Conservation (phyloP, 768 basidiomycete species). For the Tulasnella calospora region DNA sequence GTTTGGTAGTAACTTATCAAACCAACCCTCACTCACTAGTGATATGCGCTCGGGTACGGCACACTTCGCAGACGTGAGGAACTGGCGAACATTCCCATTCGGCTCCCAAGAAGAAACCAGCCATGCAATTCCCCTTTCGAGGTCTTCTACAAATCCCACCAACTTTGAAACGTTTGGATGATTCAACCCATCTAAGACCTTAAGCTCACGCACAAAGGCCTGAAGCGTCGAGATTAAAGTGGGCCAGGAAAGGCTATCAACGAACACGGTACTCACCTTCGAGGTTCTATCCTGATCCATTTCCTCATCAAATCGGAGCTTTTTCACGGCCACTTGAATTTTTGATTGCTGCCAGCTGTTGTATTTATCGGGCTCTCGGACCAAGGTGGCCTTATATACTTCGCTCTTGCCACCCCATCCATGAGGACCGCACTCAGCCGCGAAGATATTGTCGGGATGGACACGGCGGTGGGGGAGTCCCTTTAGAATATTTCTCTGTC, state of each 20-base stretch:
- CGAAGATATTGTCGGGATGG: not conserved
- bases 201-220: not conserved
- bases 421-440: not conserved
- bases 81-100: not conserved
- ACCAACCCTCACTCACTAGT: not conserved
- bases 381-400: not conserved
- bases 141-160: not conserved
- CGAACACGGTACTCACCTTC: not conserved
- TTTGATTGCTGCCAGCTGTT: not conserved
- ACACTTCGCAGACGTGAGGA: not conserved
- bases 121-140: not conserved
- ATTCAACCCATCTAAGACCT: not conserved
- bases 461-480: not conserved
- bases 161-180: not conserved
- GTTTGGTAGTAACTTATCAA: not conserved
- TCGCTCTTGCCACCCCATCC: constrained; percentile 4
- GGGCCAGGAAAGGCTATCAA: not conserved
- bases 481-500: not conserved
- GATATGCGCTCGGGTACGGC: not conserved
- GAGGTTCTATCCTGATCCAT: not conserved
- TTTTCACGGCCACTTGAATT: not conserved
- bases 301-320: not conserved
- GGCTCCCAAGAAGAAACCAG: not conserved
- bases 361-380: not conserved
- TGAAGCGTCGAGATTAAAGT: not conserved